Evolutionary conservation across 371 early-diverging fungal genomes (phyloP).

Genomic region (Mortierella sp.): DNA sequence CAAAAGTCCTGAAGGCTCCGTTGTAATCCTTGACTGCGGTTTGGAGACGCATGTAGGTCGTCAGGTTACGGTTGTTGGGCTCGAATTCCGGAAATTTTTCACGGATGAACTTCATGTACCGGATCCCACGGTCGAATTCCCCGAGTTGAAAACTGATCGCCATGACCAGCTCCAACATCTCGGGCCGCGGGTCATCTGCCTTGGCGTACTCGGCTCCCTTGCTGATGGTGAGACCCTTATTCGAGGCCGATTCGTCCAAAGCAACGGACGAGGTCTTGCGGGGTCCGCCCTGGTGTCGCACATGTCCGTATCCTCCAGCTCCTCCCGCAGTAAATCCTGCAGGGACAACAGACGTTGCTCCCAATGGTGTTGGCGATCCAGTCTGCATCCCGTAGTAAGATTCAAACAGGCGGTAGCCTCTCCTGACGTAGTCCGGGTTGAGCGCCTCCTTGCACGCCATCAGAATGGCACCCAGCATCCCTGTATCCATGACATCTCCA

Average conservation of each 20-base stretch:
- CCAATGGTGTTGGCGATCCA: background rate
- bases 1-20: background rate
- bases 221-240: background rate
- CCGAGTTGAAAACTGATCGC: background rate
- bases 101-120: conserved; percentile 7
- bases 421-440: background rate
- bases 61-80: conserved; percentile 1
- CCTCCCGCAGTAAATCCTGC: background rate
- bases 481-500: background rate
- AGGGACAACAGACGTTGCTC: background rate
- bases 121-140: background rate
- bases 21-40: background rate
- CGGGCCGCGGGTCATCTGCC: background rate
- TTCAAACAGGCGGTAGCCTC: conserved; percentile 1
- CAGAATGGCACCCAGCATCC: conserved; percentile 1
- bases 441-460: background rate
- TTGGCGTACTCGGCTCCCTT: background rate
- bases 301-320: conserved; percentile 2
- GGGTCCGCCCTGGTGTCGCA: background rate
- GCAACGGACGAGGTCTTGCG: background rate
- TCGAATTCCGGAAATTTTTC: background rate
- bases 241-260: background rate
- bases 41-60: conserved; percentile 6
- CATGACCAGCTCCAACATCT: conserved; percentile 8
- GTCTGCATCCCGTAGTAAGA: background rate